Percentiles rank a stretch among this genome's conserved stretches.
Conservation (phyloP, 768 basidiomycete genomes). For the Podaxis sp. region DNA sequence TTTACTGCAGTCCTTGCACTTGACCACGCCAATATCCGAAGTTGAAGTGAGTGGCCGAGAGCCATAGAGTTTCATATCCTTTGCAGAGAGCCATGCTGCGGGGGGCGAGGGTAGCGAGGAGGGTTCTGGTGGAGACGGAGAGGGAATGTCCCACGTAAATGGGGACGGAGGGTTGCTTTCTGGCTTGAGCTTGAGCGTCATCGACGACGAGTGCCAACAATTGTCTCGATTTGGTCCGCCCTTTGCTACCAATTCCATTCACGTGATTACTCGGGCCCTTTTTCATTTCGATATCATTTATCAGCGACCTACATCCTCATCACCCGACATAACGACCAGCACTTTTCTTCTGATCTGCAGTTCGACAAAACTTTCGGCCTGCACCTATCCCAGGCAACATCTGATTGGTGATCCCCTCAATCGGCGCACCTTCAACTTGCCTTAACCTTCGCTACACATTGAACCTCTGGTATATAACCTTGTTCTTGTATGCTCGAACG, state of each 20-base stretch:
- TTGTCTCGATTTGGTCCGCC: not conserved
- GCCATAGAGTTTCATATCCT: constrained; percentile 88
- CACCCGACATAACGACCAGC: not conserved
- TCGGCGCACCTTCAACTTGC: too few species aligned
- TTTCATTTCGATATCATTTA: too few species aligned
- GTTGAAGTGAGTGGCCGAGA: constrained; percentile 66
- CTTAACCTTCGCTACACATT: too few species aligned
- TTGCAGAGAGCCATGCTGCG: constrained; percentile 80
- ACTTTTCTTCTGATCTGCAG: not conserved
- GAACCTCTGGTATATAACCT: too few species aligned
- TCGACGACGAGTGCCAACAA: constrained; percentile 20
- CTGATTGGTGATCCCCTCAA: not conserved
- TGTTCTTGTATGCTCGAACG: too few species aligned
- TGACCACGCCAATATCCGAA: constrained; percentile 60
- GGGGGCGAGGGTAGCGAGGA: constrained; percentile 65
- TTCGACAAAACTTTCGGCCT: not conserved
- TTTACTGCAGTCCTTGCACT: constrained; percentile 81
- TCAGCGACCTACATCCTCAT: not conserved
- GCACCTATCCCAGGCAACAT: not conserved
- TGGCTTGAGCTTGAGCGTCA: constrained; percentile 47
- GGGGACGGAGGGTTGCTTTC: constrained; percentile 44
- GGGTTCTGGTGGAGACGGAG: constrained; percentile 35
- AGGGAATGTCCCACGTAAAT: constrained; percentile 61
- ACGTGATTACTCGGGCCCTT: not conserved
- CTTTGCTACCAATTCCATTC: not conserved